Evolutionary conservation across 768 basidiomycete genomes (phyloP), one percentile per base, ranked within the genome.

Genomic region (Suillus paluster): DNA sequence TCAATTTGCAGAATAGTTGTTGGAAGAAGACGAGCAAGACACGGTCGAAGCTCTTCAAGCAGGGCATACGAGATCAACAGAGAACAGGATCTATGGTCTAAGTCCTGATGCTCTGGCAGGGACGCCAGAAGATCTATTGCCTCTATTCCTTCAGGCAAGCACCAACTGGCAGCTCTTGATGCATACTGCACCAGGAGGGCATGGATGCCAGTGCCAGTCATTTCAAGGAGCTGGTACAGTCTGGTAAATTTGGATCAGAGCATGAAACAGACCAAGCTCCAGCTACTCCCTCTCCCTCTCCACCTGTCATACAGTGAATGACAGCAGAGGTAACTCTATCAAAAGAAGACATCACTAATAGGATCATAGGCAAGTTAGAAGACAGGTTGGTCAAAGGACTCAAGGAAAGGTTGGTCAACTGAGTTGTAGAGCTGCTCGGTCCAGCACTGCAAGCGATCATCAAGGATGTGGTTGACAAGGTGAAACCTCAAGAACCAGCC

Each of bases 41-140:
- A 63, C 69, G 0, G 34, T 72, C 0, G 59, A 68, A 17, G 68
- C 72, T 0, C 63, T 70, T 0, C 73, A 75, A 64, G 62, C 61
- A 19, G 69, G 71, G 0, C 75, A 77, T 48, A 63, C 27, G 12
- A 19, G 52, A 1, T 15, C 46, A 1, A 70, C 66, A 0, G 74
- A 76, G 27, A 70, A 71, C 27, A 3, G 56, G 1, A 34, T 71
- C 3, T 76, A 77, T 62, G 73, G 73, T 0, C 52, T 75, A 2
- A 70, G 67, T 21, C 62, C 66, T 1, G 68, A 74, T 9, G 54
- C 70, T 1, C 55, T 73, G 4, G 19, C 53, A 30, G 70, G 71
- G 2, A 67, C 56, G 1, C 1, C 70, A 1, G 73, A 74, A 53
- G 71, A 75, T 45, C 59, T 72, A 0, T 39, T 76, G 9, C 65